Percentiles rank a stretch among this genome's conserved stretches.
phyloP scores from a whole-genome alignment of 345 rosid genomes.

The Syzygium jambos region DNA sequence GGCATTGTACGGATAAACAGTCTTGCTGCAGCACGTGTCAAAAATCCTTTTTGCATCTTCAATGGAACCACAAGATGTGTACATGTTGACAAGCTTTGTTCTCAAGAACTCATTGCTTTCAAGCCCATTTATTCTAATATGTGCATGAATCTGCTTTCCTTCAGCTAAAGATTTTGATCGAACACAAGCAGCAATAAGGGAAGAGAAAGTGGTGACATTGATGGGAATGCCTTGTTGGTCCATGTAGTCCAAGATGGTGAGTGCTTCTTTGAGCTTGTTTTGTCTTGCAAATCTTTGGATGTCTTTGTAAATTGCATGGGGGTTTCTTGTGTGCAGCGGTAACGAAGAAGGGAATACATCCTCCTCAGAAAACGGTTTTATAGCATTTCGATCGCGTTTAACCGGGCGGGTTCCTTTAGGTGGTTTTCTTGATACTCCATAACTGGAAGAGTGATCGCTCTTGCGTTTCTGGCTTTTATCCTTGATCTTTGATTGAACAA shows the following conservation, averaged over 20 bases:
- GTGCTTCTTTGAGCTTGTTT: conserved; percentile 68
- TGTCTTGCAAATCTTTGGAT: conserved; percentile 50
- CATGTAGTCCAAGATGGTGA: conserved; percentile 54
- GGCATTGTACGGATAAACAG: conserved; percentile 76
- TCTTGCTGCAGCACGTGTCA: conserved; percentile 36
- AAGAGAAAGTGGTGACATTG: conserved; percentile 61
- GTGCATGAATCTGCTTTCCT: conserved; percentile 56
- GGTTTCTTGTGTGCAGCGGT: conserved; percentile 55
- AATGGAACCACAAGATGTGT: conserved; percentile 56
- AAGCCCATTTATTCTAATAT: conserved; percentile 57
- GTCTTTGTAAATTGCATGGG: conserved; percentile 50
- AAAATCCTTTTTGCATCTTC: conserved; percentile 63
- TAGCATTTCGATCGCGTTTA: background rate
- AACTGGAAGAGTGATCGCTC: background rate
- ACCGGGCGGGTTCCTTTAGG: background rate
- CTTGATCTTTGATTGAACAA: background rate
- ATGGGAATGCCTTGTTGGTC: conserved; percentile 69
- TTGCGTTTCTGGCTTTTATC: background rate
- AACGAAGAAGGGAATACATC: conserved; percentile 59
- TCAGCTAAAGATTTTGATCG: conserved; percentile 42
- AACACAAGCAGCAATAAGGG: conserved; percentile 65
- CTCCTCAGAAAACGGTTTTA: conserved; percentile 31
- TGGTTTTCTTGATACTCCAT: background rate
- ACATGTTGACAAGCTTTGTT: conserved; percentile 65
- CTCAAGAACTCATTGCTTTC: conserved; percentile 59